Percentiles rank a stretch among this genome's conserved stretches.
These are phyloP conservation scores for Tolypocladium sp. DNA, from an alignment of 2,329 filamentous ascomycete species.

Conservation along the genomic window DNA sequence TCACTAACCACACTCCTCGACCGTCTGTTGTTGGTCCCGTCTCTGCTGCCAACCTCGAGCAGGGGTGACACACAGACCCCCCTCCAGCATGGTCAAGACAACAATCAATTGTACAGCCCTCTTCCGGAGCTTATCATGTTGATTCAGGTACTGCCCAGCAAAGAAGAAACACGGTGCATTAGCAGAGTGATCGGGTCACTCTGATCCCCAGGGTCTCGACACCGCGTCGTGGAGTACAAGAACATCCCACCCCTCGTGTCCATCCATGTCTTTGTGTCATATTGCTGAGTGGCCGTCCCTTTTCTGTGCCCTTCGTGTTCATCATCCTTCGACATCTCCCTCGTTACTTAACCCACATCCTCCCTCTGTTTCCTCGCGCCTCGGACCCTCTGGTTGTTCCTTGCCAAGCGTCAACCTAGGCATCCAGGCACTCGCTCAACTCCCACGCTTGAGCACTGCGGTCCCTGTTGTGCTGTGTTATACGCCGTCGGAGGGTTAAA, in stretches of 20 bases:
- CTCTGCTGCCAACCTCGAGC: constrained; percentile 6
- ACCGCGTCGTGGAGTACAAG: constrained; percentile 19
- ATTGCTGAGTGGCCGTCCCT: constrained; percentile 8
- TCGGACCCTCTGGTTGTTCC: background rate
- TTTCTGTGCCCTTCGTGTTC: constrained; percentile 11
- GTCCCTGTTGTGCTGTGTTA: constrained; percentile 5
- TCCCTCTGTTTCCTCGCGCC: constrained; percentile 9
- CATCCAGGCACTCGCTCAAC: background rate
- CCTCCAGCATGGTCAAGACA: constrained; percentile 19
- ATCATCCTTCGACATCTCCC: constrained; percentile 13
- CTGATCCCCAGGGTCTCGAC: constrained; percentile 14
- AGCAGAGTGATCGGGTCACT: constrained; percentile 11
- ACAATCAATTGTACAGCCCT: constrained; percentile 21
- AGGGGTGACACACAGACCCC: constrained; percentile 23
- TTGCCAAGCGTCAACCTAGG: background rate
- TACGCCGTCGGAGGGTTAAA: constrained; percentile 1
- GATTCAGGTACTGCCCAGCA: constrained; percentile 19
- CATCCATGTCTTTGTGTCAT: constrained; percentile 12
- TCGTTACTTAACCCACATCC: constrained; percentile 13
- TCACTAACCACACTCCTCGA: constrained; percentile 4
- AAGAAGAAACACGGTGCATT: constrained; percentile 18
- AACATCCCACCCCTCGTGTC: constrained; percentile 15
- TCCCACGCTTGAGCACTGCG: background rate
- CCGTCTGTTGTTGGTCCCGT: constrained; percentile 14
- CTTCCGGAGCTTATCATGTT: constrained; percentile 16